phyloP scores from a whole-genome alignment of 148 eudicot genomes.

The Silene uniflora region DNA sequence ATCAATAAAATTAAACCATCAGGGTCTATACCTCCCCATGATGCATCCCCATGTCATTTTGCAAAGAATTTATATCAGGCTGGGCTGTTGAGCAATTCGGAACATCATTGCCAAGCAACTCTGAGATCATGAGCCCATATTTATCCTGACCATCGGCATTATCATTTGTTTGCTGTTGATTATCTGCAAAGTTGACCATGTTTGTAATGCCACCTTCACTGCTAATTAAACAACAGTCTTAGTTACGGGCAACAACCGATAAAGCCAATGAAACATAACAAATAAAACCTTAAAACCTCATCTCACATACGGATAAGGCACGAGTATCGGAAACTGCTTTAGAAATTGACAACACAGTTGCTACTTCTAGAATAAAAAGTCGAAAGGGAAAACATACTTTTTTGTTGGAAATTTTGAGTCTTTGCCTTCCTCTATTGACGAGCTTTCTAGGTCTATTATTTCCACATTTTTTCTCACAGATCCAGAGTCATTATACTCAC shows the following conservation, averaged over 20 bases:
- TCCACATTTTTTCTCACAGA: constrained; percentile 59
- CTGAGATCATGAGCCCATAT: constrained; percentile 93
- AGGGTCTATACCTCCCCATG: constrained; percentile 61
- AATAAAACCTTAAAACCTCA: background rate
- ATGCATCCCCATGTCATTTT: constrained; percentile 69
- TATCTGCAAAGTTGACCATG: constrained; percentile 48
- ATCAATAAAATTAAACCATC: constrained; percentile 5
- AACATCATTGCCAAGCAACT: constrained; percentile 76
- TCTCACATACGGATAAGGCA: background rate
- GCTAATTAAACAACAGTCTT: constrained; percentile 18
- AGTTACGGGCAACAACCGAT: constrained; percentile 9
- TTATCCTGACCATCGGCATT: constrained; percentile 75
- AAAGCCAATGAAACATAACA: constrained; percentile 7
- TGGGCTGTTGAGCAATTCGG: constrained; percentile 63
- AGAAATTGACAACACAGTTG: background rate
- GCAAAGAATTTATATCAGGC: constrained; percentile 58
- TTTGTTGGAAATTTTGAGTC: constrained; percentile 34
- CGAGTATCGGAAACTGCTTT: background rate
- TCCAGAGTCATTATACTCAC: constrained; percentile 41
- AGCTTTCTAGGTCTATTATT: constrained; percentile 85
- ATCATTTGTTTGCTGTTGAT: constrained; percentile 49
- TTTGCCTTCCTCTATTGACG: constrained; percentile 49
- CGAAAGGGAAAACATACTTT: constrained; percentile 42
- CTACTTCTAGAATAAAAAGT: background rate
- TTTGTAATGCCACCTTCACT: constrained; percentile 53